Evolutionary conservation across 2,329 filamentous ascomycete species (phyloP).

Genomic region (Diplodia intermedia): DNA sequence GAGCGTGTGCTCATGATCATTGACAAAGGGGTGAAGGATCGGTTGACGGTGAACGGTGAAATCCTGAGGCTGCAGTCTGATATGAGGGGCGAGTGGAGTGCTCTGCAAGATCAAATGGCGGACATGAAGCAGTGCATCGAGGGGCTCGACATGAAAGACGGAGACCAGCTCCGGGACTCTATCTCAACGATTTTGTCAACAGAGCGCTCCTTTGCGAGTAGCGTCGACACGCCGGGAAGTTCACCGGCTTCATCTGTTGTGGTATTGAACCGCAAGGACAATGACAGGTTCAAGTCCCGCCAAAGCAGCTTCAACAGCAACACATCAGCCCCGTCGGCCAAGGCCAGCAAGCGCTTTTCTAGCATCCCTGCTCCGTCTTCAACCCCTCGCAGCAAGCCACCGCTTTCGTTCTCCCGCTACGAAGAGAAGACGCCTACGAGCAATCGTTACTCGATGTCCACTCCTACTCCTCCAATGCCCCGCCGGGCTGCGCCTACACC

Average conservation of each 20-base stretch:
- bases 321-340: constrained; percentile 49
- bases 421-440: constrained; percentile 37
- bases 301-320: constrained; percentile 54
- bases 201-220: constrained; percentile 74
- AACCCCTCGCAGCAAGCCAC: constrained; percentile 36
- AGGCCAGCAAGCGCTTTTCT: constrained; percentile 56
- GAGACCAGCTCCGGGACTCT: constrained; percentile 85
- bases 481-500: constrained; percentile 10
- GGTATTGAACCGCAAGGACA: constrained; percentile 59
- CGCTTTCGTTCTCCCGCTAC: constrained; percentile 37
- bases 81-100: constrained; percentile 81
- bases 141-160: constrained; percentile 67
- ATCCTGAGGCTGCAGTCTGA: constrained; percentile 86
- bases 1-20: constrained; percentile 91
- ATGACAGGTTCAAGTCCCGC: constrained; percentile 57
- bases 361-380: constrained; percentile 51
- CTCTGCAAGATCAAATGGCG: constrained; percentile 75
- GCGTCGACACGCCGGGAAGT: constrained; percentile 66
- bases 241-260: constrained; percentile 73
- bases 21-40: constrained; percentile 91
- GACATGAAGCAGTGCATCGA: constrained; percentile 79
- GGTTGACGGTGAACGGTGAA: constrained; percentile 96
- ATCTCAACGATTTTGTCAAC: constrained; percentile 90
- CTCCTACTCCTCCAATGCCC: constrained; percentile 20
- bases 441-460: constrained; percentile 21